These are phyloP conservation scores for Peterozyma toletana DNA, from an alignment of 805 yeast species.

Conservation along the genomic window DNA sequence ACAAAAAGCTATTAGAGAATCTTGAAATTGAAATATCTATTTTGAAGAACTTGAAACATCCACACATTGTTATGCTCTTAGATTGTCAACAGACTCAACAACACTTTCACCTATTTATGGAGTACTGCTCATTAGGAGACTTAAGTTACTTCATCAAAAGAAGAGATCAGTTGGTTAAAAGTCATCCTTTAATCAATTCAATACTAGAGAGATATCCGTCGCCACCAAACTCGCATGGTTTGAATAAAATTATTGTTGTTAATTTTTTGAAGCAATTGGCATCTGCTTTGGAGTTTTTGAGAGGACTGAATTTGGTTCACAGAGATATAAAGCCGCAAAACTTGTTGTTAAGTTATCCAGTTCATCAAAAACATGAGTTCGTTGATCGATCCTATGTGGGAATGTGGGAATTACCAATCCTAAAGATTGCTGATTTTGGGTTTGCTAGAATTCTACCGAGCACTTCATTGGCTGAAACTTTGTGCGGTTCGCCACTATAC, in stretches of 20 bases:
- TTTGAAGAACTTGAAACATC: conserved; percentile 80
- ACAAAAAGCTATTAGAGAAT: conserved; percentile 83
- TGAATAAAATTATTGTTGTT: conserved; percentile 68
- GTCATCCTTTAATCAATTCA: conserved; percentile 73
- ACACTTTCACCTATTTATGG: conserved; percentile 90
- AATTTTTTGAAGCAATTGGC: conserved; percentile 86
- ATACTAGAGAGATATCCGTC: conserved; percentile 79
- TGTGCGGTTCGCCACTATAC: conserved; percentile 95
- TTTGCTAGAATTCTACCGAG: conserved; percentile 93
- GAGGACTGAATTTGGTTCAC: conserved; percentile 82
- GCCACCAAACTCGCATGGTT: conserved; percentile 67
- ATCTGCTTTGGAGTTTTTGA: conserved; percentile 73
- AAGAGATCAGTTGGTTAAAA: conserved; percentile 59
- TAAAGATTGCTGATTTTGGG: conserved; percentile 96
- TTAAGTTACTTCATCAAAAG: conserved; percentile 79
- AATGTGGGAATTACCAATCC: conserved; percentile 78
- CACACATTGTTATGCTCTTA: conserved; percentile 82
- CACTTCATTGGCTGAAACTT: conserved; percentile 91
- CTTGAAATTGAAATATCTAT: conserved; percentile 90
- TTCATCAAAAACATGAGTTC: conserved; percentile 55
- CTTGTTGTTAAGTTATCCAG: conserved; percentile 74
- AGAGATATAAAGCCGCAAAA: conserved; percentile 96
- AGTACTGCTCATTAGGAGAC: conserved; percentile 94
- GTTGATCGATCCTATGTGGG: conserved; percentile 60
- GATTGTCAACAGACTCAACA: conserved; percentile 73